These are phyloP conservation scores for Flammula alnicola DNA, from an alignment of 1,284 basidiomycete species.

Conservation along the genomic window DNA sequence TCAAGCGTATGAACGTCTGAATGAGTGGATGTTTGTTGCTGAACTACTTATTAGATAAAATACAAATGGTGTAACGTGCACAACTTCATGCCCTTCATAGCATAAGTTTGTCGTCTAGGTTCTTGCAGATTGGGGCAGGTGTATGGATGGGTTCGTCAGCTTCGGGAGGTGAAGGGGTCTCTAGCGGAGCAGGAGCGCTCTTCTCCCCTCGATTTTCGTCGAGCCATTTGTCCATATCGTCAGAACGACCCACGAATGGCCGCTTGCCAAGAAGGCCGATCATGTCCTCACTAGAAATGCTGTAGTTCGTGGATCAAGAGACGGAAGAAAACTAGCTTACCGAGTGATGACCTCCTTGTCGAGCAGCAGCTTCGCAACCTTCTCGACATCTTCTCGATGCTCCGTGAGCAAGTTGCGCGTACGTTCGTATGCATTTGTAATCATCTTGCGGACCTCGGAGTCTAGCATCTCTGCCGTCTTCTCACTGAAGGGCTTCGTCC, in stretches of 20 bases:
- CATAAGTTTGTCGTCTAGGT: slow-evolving; percentile 37
- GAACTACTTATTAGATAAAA: slow-evolving; percentile 26
- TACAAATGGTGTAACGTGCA: slow-evolving; percentile 22
- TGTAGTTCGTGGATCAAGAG: slow-evolving; percentile 1
- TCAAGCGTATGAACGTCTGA: neutral
- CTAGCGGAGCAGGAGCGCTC: slow-evolving; percentile 61
- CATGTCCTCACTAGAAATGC: slow-evolving; percentile 72
- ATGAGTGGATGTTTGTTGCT: slow-evolving; percentile 27
- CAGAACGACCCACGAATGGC: slow-evolving; percentile 77
- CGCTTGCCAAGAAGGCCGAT: slow-evolving; percentile 83
- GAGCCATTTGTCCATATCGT: slow-evolving; percentile 95
- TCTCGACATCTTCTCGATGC: slow-evolving; percentile 90
- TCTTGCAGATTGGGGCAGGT: slow-evolving; percentile 53
- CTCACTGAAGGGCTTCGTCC: slow-evolving; percentile 98
- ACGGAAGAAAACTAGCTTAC: slow-evolving; percentile 43
- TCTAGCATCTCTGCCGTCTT: slow-evolving; percentile 96
- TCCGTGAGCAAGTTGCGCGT: slow-evolving; percentile 84
- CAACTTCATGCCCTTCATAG: slow-evolving; percentile 21
- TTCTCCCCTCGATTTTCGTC: slow-evolving; percentile 70
- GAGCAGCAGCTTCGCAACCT: slow-evolving; percentile 89
- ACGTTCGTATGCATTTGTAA: slow-evolving; percentile 83
- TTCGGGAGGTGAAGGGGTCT: slow-evolving; percentile 41
- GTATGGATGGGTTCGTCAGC: slow-evolving; percentile 46
- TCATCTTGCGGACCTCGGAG: slow-evolving; percentile 93
- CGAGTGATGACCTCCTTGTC: slow-evolving; percentile 96